Percentiles rank a stretch among this genome's conserved stretches.
Conservation (phyloP, 1,284 basidiomycete species). For the Phellinidium pouzarii region DNA sequence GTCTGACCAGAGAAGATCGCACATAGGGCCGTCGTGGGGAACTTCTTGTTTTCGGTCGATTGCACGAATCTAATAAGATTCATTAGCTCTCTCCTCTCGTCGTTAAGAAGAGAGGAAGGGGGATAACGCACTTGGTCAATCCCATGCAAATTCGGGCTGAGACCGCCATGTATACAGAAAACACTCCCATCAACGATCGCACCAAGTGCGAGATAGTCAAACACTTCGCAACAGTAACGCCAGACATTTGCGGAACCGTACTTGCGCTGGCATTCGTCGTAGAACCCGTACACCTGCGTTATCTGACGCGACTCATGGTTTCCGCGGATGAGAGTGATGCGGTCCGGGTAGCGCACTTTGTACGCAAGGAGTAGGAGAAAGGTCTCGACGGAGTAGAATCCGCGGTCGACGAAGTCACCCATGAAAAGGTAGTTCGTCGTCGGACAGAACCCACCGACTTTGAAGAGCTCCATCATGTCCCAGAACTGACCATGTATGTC, state of each 20-base stretch:
- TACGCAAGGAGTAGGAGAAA: conserved; percentile 91
- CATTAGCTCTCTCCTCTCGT: conserved; percentile 9
- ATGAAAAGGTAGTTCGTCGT: conserved; percentile 98
- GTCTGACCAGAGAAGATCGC: conserved; percentile 97
- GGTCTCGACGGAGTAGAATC: conserved; percentile 97
- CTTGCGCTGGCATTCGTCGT: conserved; percentile 97
- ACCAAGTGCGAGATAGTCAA: conserved; percentile 91
- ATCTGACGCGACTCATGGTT: conserved; percentile 99
- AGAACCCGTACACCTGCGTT: conserved; percentile 98
- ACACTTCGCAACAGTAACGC: conserved; percentile 98
- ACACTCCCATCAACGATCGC: conserved; percentile 95
- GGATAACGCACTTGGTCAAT: conserved; percentile 73
- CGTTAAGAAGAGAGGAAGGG: background rate
- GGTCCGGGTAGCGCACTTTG: conserved; percentile 96
- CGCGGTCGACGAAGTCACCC: conserved; percentile 96
- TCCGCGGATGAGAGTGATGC: conserved; percentile 94
- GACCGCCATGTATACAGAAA: conserved; percentile 88
- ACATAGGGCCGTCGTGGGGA: conserved; percentile 99
- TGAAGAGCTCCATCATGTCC: conserved; percentile 96
- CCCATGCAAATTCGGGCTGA: conserved; percentile 79
- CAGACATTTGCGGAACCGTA: conserved; percentile 95
- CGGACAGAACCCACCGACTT: conserved; percentile 91
- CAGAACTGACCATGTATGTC: conserved; percentile 99
- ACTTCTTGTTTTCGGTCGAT: conserved; percentile 98
- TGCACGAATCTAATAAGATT: conserved; percentile 68